phyloP scores from a whole-genome alignment of 495 filamentous ascomycete species.

The Daldinia caldariorum region DNA sequence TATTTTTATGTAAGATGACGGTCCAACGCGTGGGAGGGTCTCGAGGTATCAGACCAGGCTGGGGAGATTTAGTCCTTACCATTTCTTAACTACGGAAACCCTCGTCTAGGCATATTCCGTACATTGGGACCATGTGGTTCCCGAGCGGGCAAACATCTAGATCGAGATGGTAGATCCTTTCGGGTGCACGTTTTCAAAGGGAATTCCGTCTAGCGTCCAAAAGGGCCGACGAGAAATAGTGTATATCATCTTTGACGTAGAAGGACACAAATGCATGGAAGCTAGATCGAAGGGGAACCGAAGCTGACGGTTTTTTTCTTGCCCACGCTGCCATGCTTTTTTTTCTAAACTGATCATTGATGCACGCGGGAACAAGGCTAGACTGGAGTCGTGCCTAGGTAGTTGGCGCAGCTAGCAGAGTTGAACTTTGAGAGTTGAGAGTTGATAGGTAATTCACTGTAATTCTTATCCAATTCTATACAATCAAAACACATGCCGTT shows the following conservation, averaged over 20 bases:
- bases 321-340: neutral
- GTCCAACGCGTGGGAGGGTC: slow-evolving; percentile 11
- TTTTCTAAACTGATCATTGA: neutral
- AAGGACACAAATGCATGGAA: slow-evolving; percentile 31
- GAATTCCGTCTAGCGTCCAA: slow-evolving; percentile 10
- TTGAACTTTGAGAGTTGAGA: neutral
- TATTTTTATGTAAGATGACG: slow-evolving; percentile 1
- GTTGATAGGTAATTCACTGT: too few relatives aligned
- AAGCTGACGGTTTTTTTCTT: slow-evolving; percentile 23
- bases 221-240: slow-evolving; percentile 17
- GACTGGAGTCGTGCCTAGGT: too few relatives aligned
- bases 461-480: neutral
- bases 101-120: slow-evolving; percentile 2
- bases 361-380: slow-evolving; percentile 26
- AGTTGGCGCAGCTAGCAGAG: slow-evolving; percentile 4
- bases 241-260: slow-evolving; percentile 2
- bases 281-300: slow-evolving; percentile 35
- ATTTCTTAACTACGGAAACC: slow-evolving; percentile 22
- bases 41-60: slow-evolving; percentile 32
- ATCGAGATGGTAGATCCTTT: slow-evolving; percentile 34
- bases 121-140: slow-evolving; percentile 9
- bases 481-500: neutral
- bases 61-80: slow-evolving; percentile 19
- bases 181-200: slow-evolving; percentile 12
- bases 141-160: neutral